Evolutionary conservation across 768 basidiomycete species (phyloP).

Genomic region (Lepiota venenata): DNA sequence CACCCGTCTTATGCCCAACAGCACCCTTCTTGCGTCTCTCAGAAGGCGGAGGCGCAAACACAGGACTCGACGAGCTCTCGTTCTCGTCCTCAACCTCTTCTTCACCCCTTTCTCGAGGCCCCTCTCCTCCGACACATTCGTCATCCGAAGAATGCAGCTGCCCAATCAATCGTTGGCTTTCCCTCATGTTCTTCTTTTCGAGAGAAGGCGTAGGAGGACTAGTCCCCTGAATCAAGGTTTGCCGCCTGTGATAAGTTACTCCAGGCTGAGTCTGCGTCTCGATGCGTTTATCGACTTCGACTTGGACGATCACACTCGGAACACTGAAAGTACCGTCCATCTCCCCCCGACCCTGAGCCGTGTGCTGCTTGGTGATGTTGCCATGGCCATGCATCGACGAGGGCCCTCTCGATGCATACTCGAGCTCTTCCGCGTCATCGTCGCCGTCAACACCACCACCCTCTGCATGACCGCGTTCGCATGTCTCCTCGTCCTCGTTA

Average conservation of each 20-base stretch:
- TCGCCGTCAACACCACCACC: neutral
- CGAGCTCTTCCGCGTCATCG: neutral
- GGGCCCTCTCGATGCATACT: constrained; percentile 1
- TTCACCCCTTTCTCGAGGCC: neutral
- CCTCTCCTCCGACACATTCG: neutral
- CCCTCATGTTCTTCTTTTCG: neutral
- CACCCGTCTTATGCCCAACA: neutral
- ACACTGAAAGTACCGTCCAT: neutral
- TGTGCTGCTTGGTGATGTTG: neutral
- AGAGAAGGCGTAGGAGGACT: neutral
- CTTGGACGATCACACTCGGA: constrained; percentile 4
- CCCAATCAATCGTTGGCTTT: constrained; percentile 2
- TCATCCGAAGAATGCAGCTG: constrained; percentile 10
- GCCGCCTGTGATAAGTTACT: too few relatives aligned
- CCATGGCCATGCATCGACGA: neutral
- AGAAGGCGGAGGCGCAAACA: constrained; percentile 5
- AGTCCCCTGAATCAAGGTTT: neutral
- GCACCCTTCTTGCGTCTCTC: neutral
- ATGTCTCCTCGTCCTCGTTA: neutral
- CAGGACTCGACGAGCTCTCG: constrained; percentile 1
- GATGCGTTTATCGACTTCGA: constrained; percentile 7
- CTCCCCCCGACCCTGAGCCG: neutral
- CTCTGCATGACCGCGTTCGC: neutral
- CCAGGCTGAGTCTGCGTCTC: neutral
- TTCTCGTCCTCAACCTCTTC: neutral